Base-by-base conservation (phyloP, 2,329 filamentous ascomycete species). In the Lecanoromycetidae sp. region DNA sequence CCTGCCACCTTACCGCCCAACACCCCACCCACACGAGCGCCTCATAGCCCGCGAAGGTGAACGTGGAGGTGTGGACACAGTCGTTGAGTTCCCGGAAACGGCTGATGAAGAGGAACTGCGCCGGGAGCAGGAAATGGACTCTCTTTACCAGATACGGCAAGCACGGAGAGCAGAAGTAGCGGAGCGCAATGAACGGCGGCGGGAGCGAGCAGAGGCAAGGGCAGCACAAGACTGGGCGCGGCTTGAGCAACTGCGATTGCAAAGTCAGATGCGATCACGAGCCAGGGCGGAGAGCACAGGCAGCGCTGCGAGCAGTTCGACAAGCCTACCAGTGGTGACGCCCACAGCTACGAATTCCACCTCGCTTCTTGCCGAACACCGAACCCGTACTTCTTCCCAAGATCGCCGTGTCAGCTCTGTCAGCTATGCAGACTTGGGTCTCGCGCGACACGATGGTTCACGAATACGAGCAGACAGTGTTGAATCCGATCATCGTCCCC, bases 11-110 rank as follows among this genome's bases (percentile, higher is more conserved):
- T 98, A 98, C 63, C 81, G 83, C 2, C 75, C 74, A 13, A 78
- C 77, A 23, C 78, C 87, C 0, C 73, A 77, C 41, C 80, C 84
- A 17, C 80, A 78, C 37, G 91, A 98, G 63, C 80, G 81, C 55
- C 80, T 95, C 1, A 72, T 96, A 39, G 91, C 80, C 6, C 77
- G 88, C 4, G 91, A 94, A 63, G 91, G 91, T 41, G 91, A 98
- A 61, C 76, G 91, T 51, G 90, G 75, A 44, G 91, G 91, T 6
- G 87, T 98, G 57, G 91, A 98, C 57, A 77, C 85, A 3, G 87
- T 98, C 0, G 67, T 96, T 10, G 88, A 95, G 62, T 78, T 84
- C 55, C 88, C 88, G 0, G 81, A 85, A 59, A 86, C 82, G 0
- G 74, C 71, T 7, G 85, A 94, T 43, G 83, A 87, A 45, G 79